Evolutionary conservation across 768 basidiomycete species (phyloP).

Genomic region (Cubamyces sp.): DNA sequence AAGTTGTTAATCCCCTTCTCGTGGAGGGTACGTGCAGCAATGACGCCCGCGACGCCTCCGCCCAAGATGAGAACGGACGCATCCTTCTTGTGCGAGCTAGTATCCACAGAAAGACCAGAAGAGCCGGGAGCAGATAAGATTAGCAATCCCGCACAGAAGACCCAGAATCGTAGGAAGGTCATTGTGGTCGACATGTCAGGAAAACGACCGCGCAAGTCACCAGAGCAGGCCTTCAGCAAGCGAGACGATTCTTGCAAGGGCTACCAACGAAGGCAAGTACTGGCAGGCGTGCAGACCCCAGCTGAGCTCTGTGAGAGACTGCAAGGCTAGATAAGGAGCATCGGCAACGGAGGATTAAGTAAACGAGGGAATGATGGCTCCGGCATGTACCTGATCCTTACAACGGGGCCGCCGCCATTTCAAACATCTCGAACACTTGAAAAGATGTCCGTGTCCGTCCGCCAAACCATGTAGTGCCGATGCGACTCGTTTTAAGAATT

Average conservation of each 20-base stretch:
- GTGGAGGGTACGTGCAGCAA: conserved; percentile 61
- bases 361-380: background rate
- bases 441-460: background rate
- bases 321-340: no score
- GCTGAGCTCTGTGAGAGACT: no score
- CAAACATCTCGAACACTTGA: background rate
- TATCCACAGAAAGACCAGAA: conserved; percentile 5
- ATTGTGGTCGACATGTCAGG: background rate
- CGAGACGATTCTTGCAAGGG: background rate
- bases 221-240: background rate
- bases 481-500: no score
- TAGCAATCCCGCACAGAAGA: background rate
- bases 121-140: background rate
- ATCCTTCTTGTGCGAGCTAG: background rate
- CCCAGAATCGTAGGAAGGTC: background rate
- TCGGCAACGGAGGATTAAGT: background rate
- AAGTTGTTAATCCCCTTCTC: conserved; percentile 57
- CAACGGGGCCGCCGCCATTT: background rate
- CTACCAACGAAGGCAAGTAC: background rate
- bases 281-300: no score
- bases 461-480: background rate
- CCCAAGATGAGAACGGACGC: conserved; percentile 58
- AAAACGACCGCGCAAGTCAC: background rate
- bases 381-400: background rate
- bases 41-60: conserved; percentile 64